Evolutionary conservation across 306 rosid species (phyloP).

Genomic region (Vigna nakashimae): DNA sequence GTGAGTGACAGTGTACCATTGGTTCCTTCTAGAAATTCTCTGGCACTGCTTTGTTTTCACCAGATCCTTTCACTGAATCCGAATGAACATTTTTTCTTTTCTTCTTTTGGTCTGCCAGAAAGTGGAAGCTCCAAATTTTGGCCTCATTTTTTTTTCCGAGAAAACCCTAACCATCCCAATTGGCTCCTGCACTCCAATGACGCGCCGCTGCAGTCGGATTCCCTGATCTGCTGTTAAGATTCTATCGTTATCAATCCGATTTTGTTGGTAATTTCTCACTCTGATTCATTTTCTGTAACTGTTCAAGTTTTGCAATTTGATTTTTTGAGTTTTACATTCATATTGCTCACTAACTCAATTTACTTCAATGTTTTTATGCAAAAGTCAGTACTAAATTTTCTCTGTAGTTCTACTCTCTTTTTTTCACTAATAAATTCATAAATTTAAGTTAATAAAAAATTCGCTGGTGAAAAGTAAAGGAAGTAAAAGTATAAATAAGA

Average conservation of each 20-base stretch:
- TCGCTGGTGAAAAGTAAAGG: too few species aligned
- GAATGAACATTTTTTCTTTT: slow-evolving; percentile 4
- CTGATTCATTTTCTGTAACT: background rate
- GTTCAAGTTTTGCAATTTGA: background rate
- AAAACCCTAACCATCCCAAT: slow-evolving; percentile 39
- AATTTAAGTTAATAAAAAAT: too few species aligned
- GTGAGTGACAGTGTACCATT: too few species aligned
- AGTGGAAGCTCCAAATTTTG: slow-evolving; percentile 22
- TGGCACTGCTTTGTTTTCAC: background rate
- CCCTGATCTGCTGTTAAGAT: slow-evolving; percentile 26
- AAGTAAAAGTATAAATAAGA: too few species aligned
- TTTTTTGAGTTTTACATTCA: background rate
- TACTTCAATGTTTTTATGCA: too few species aligned
- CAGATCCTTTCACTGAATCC: slow-evolving; percentile 17
- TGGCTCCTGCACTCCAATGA: background rate
- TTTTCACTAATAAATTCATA: too few species aligned
- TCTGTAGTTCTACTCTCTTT: too few species aligned
- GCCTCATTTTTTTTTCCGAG: slow-evolving; percentile 37
- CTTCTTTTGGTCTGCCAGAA: slow-evolving; percentile 48
- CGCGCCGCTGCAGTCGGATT: background rate
- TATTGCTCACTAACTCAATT: background rate
- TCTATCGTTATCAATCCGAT: background rate
- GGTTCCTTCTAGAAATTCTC: background rate
- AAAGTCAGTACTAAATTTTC: too few species aligned
- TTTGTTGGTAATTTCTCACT: background rate